A percentile compares a stretch with the other conserved stretches of the same genome.
Conservation (phyloP, 208 protist species). For the Crithidia sp. region DNA sequence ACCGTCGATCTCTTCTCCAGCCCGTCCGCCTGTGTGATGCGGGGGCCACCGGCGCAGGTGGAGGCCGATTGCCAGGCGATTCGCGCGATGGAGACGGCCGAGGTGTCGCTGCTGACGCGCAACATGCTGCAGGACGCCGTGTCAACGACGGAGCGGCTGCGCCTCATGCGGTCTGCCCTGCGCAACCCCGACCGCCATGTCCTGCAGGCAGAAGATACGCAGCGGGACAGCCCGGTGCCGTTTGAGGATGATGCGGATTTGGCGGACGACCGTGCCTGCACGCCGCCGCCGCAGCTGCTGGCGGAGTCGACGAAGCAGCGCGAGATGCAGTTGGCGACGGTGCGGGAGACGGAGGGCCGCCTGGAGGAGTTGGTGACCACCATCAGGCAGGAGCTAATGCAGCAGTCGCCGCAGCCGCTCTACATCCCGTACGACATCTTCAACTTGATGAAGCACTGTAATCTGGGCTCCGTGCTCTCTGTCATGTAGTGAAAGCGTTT, state of each 20-base stretch:
- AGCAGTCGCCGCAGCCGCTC: conserved; percentile 43
- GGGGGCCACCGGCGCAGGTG: conserved; percentile 48
- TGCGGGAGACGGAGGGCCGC: background rate
- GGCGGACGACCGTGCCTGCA: too few relatives aligned
- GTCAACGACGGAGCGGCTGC: conserved; percentile 4
- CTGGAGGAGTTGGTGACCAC: conserved; percentile 1
- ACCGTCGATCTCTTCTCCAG: conserved; percentile 83
- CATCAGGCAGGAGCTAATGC: background rate
- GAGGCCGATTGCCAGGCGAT: conserved; percentile 42
- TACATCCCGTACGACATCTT: conserved; percentile 43
- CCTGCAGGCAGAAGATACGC: background rate
- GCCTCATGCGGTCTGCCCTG: background rate
- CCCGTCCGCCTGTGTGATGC: conserved; percentile 70
- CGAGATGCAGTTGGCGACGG: background rate
- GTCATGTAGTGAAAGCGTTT: conserved; percentile 13
- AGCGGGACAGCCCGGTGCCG: background rate
- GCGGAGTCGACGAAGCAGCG: background rate
- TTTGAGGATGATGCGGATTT: too few relatives aligned
- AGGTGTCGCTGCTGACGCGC: background rate
- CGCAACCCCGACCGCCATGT: conserved; percentile 9
- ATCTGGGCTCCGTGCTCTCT: conserved; percentile 23
- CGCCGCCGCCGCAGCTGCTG: background rate
- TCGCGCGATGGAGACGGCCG: conserved; percentile 32
- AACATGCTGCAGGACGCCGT: conserved; percentile 20
- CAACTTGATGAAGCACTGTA: conserved; percentile 25